Base-by-base conservation (phyloP, 2,329 filamentous ascomycete genomes). In the Monilinia laxa region DNA sequence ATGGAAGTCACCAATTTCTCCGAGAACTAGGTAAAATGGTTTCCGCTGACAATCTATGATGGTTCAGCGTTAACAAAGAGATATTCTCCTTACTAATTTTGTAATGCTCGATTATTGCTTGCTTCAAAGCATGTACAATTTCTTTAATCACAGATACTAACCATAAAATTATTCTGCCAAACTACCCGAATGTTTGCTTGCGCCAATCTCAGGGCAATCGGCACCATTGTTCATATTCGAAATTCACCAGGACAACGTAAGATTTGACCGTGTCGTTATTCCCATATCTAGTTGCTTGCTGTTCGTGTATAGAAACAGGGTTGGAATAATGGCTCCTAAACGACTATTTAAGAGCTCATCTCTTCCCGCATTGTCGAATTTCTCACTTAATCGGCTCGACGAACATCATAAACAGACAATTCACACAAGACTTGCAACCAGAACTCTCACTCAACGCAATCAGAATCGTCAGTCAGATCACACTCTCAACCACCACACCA, bases 401-500 rank as follows among this genome's bases (percentile, higher is more conserved):
- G 7, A 62, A 28, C n/a, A 20, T 51, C 14, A 62, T 51, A 31
- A 20, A 40, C n/a, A 60, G 45, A 60, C 20, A 38, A 38, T 51
- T 25, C 28, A 18, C 23, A 23, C 12, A 49, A 51, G 12, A 35
- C 12, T 23, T 49, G 12, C 57, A 49, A 51, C 42, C 28, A 18
- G n/a, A 25, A 38, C 28, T 60, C 51, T 38, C 31, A 62, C 49
- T 35, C 45, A 47, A 47, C 11, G 12, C 25, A 59, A 47, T n/a
- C 10, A 51, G 58, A 40, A 62, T 62, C n/a, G 28, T 62, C 45
- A 14, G 31, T 23, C 58, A 40, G 45, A 51, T 38, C 40, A 28
- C 12, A 59, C 45, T 12, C 31, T 14, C 20, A 62, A 51, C 28
- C 28, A 51, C 11, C 31, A 18, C 28, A 20, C 4, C 45, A 25